Conservation (phyloP, 305 asterid species). For the Nicotiana rustica region DNA sequence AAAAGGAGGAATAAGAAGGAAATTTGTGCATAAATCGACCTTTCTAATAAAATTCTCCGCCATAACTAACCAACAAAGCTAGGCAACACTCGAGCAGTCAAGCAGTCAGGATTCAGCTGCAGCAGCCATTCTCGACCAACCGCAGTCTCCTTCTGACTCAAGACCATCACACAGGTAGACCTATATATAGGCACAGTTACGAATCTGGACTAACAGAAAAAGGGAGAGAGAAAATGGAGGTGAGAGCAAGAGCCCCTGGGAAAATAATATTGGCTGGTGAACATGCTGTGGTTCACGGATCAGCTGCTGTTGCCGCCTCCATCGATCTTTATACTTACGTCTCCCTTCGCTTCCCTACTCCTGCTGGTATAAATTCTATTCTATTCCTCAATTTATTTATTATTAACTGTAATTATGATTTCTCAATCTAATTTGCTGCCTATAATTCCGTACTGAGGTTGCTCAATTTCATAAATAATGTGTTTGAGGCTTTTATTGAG, state of each 20-base stretch:
- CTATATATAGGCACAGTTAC: neutral
- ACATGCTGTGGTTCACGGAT: slow-evolving; percentile 98
- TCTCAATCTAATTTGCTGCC: neutral
- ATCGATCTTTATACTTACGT: slow-evolving; percentile 91
- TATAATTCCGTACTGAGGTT: neutral
- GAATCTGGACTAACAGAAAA: neutral
- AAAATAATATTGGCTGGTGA: slow-evolving; percentile 95
- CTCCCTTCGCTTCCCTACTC: slow-evolving; percentile 82
- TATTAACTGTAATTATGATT: neutral
- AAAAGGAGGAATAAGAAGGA: neutral
- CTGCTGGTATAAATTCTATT: slow-evolving; percentile 56
- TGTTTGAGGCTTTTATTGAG: neutral
- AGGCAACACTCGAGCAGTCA: neutral
- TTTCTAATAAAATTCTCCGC: neutral
- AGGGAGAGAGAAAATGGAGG: slow-evolving; percentile 66
- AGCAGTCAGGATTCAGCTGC: slow-evolving; percentile 22
- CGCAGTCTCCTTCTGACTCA: slow-evolving; percentile 25
- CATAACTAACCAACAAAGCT: neutral
- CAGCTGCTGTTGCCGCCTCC: slow-evolving; percentile 96
- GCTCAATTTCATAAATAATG: neutral
- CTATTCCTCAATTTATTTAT: neutral
- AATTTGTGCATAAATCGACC: neutral
- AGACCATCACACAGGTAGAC: neutral
- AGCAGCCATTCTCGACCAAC: slow-evolving; percentile 21
- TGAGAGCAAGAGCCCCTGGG: slow-evolving; percentile 95